These are phyloP conservation scores for Solanum dulcamara DNA, from an alignment of 257 asterid species.

Conservation along the genomic window DNA sequence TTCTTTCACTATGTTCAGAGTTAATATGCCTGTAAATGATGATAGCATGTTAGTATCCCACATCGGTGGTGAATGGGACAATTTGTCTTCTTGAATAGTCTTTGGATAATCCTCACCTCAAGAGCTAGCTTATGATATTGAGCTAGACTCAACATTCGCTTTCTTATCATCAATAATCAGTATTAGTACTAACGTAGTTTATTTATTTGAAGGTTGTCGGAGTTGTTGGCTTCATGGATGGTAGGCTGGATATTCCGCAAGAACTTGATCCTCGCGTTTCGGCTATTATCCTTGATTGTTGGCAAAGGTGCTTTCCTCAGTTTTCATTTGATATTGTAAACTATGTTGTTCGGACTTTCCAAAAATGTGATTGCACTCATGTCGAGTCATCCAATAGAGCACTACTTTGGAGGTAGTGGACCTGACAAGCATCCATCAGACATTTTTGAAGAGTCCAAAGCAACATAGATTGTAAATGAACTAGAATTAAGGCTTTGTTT, in stretches of 20 bases:
- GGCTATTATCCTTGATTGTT: slow-evolving; percentile 54
- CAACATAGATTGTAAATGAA: neutral
- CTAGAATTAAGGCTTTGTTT: neutral
- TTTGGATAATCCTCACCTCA: neutral
- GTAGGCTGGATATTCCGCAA: slow-evolving; percentile 46
- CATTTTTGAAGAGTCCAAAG: neutral
- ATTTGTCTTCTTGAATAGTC: neutral
- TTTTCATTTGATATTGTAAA: neutral
- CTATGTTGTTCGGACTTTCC: neutral
- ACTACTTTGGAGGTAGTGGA: neutral
- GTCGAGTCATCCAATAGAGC: neutral
- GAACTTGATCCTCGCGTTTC: slow-evolving; percentile 43
- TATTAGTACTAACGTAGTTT: neutral
- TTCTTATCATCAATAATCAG: neutral
- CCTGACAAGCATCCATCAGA: neutral
- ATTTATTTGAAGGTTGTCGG: slow-evolving; percentile 44
- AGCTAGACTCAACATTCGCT: neutral
- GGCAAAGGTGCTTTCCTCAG: slow-evolving; percentile 42
- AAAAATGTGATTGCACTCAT: neutral
- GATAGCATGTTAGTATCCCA: neutral
- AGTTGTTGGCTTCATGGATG: slow-evolving; percentile 66
- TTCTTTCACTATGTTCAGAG: neutral
- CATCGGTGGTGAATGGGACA: neutral
- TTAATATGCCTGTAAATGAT: neutral
- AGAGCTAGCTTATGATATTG: neutral